These are phyloP conservation scores for Fusarium domesticum DNA, from an alignment of 2,329 filamentous ascomycete genomes.

Conservation along the genomic window DNA sequence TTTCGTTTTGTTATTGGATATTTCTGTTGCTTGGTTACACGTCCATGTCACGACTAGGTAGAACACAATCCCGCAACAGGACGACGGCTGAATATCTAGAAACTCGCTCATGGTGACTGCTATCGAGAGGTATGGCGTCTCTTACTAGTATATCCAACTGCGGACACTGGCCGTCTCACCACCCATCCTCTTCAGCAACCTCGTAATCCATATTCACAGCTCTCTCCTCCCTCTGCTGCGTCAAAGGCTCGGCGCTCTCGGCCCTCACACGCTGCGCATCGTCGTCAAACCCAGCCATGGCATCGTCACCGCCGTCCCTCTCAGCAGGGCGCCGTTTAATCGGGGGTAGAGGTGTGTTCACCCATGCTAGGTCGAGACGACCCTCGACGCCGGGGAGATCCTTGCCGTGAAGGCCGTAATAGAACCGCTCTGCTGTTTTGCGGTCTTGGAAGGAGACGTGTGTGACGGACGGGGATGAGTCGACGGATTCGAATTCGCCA, in stretches of 20 bases:
- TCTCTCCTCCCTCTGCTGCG: slow-evolving; percentile 30
- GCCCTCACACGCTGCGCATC: slow-evolving; percentile 5
- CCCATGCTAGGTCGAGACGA: slow-evolving; percentile 65
- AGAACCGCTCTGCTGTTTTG: slow-evolving; percentile 68
- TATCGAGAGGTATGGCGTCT: too few species aligned
- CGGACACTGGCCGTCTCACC: slow-evolving; percentile 30
- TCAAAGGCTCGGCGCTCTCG: slow-evolving; percentile 8
- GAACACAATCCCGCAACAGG: too few species aligned
- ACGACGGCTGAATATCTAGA: too few species aligned
- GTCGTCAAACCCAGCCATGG: slow-evolving; percentile 27
- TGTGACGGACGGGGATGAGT: slow-evolving; percentile 45
- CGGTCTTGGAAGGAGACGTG: slow-evolving; percentile 64
- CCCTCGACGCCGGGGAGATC: slow-evolving; percentile 61
- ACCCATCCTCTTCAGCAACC: slow-evolving; percentile 50
- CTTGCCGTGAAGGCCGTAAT: slow-evolving; percentile 54
- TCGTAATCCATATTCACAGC: slow-evolving; percentile 52
- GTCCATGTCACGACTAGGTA: too few species aligned
- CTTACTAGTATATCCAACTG: not conserved
- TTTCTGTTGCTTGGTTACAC: too few species aligned
- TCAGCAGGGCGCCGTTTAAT: slow-evolving; percentile 12
- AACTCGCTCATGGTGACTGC: not conserved
- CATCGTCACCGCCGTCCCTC: slow-evolving; percentile 20
- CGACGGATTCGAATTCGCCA: slow-evolving; percentile 60
- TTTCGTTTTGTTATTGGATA: too few species aligned
- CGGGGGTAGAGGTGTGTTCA: slow-evolving; percentile 32